phyloP scores from a whole-genome alignment of 129 eudicot genomes.

The Dittrichia graveolens region DNA sequence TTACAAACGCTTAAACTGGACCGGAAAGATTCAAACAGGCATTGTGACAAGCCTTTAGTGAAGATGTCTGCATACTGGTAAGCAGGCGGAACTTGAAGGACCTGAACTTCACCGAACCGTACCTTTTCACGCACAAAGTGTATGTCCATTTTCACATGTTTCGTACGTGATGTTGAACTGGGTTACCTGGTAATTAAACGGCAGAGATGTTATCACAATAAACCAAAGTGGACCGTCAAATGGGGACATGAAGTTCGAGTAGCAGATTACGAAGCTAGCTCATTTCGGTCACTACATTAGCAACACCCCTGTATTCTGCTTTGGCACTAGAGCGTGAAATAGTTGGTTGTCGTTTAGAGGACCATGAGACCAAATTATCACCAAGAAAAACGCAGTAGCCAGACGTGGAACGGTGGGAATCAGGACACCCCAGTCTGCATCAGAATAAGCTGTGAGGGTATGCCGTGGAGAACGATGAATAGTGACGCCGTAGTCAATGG shows the following conservation, averaged over 20 bases:
- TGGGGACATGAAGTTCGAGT: not conserved
- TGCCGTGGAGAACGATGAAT: not conserved
- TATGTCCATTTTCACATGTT: not conserved
- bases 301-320: not conserved
- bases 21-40: not conserved
- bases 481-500: not conserved
- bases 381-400: not conserved
- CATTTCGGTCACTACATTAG: not conserved
- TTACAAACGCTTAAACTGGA: not conserved
- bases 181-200: not conserved
- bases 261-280: not conserved
- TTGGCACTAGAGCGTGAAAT: not conserved
- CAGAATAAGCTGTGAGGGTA: no score
- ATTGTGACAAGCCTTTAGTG: not conserved
- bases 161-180: not conserved
- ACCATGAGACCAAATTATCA: not conserved
- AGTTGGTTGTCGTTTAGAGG: not conserved
- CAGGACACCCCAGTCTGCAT: not conserved
- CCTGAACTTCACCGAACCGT: no score
- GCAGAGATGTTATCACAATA: not conserved
- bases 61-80: not conserved
- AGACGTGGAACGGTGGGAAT: not conserved
- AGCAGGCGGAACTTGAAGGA: no score
- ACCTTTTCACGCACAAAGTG: no score
- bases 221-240: not conserved